A percentile compares a stretch with the other conserved stretches of the same genome.
Evolutionary conservation across 2,329 filamentous ascomycete species (phyloP).

Genomic region (Metarhizium anisopliae): DNA sequence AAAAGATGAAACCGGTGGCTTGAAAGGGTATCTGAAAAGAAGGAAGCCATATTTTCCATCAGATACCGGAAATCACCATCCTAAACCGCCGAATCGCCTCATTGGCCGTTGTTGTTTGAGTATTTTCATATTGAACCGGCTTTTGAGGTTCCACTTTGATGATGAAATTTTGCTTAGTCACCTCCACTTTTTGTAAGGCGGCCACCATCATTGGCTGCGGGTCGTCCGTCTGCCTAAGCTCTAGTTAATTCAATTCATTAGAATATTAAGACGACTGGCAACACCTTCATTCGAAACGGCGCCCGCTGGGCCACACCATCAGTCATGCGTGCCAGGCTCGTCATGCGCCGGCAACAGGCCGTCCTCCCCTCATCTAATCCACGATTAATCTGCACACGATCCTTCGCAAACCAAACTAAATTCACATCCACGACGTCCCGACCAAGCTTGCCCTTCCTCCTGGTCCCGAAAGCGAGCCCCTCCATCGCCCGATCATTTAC

Average conservation of each 20-base stretch:
- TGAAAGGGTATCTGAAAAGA: conserved; percentile 33
- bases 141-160: background rate
- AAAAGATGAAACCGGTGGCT: conserved; percentile 52
- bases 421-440: conserved; percentile 21
- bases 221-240: too few species aligned
- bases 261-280: background rate
- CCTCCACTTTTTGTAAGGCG: background rate
- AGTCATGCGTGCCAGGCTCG: conserved; percentile 31
- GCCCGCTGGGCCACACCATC: conserved; percentile 3
- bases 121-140: background rate
- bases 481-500: conserved; percentile 63
- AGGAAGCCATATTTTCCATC: conserved; percentile 29
- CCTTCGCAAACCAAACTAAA: conserved; percentile 19
- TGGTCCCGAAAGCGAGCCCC: conserved; percentile 36
- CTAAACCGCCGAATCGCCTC: background rate
- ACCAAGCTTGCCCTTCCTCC: conserved; percentile 38
- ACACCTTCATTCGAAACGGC: background rate
- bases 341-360: conserved; percentile 19
- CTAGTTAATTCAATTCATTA: too few species aligned
- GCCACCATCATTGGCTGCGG: too few species aligned
- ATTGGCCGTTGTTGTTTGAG: background rate
- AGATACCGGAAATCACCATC: conserved; percentile 4
- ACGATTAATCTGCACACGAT: conserved; percentile 15
- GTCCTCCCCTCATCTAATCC: conserved; percentile 9
- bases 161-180: conserved; percentile 4